Conservation (phyloP, 495 filamentous ascomycete genomes). For the Staphylotrichum tortipilum region DNA sequence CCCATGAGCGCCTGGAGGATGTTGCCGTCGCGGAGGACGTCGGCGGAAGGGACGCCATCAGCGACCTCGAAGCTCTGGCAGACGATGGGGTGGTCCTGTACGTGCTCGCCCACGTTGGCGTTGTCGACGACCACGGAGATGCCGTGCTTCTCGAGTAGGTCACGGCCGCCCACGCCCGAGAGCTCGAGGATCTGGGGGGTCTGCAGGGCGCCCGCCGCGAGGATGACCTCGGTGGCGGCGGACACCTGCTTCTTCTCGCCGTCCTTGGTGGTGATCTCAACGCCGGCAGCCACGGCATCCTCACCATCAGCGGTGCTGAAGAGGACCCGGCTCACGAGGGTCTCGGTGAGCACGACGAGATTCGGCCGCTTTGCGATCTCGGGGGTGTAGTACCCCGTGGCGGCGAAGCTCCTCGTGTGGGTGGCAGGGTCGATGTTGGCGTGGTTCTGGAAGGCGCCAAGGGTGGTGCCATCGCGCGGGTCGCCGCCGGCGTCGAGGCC, state of each 20-base stretch:
- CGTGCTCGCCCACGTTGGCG: slow-evolving; percentile 66
- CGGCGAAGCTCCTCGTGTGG: slow-evolving; percentile 31
- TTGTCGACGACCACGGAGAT: slow-evolving; percentile 66
- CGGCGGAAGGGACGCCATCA: slow-evolving; percentile 32
- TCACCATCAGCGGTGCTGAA: slow-evolving; percentile 8
- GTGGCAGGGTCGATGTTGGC: slow-evolving; percentile 36
- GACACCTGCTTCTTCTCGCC: slow-evolving; percentile 16
- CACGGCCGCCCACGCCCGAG: slow-evolving; percentile 64
- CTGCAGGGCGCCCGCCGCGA: slow-evolving; percentile 51
- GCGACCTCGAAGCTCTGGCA: slow-evolving; percentile 35
- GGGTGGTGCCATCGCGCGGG: slow-evolving; percentile 27
- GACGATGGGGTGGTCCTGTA: slow-evolving; percentile 42
- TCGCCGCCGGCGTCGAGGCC: slow-evolving; percentile 29
- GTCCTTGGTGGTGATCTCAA: slow-evolving; percentile 24
- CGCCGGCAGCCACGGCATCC: slow-evolving; percentile 26
- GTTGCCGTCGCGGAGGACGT: slow-evolving; percentile 34
- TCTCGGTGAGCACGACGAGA: slow-evolving; percentile 38
- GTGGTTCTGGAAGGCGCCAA: slow-evolving; percentile 40
- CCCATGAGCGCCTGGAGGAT: slow-evolving; percentile 28
- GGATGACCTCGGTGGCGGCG: slow-evolving; percentile 44
- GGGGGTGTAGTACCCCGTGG: slow-evolving; percentile 28
- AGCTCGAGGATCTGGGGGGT: slow-evolving; percentile 57
- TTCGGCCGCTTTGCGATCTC: slow-evolving; percentile 34
- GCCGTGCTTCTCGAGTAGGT: slow-evolving; percentile 53
- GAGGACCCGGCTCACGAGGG: slow-evolving; percentile 37